Conservation (phyloP, 2,329 filamentous ascomycete genomes). For the Trichophyton schoenleinii region DNA sequence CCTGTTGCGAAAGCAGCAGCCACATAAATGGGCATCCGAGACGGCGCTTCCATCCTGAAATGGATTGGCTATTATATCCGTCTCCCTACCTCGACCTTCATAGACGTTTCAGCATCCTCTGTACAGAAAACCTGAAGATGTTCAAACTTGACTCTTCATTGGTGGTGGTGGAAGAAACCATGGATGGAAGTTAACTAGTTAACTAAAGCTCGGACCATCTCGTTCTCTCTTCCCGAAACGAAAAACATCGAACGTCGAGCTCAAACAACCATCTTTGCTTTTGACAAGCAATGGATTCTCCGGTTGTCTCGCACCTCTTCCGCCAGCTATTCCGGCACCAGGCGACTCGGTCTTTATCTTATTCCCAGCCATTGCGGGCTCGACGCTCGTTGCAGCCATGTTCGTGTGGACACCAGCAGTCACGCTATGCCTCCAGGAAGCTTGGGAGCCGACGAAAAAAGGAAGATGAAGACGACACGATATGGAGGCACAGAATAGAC, state of each 20-base stretch:
- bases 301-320: conserved; percentile 64
- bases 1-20: conserved; percentile 62
- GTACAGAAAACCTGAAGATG: neutral
- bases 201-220: conserved; percentile 17
- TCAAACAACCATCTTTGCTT: conserved; percentile 9
- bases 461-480: conserved; percentile 44
- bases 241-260: conserved; percentile 1
- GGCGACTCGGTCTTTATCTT: conserved; percentile 46
- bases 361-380: conserved; percentile 19
- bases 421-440: conserved; percentile 17
- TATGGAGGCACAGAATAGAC: conserved; percentile 76
- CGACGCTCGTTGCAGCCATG: conserved; percentile 12
- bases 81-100: neutral
- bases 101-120: neutral
- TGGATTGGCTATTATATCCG: neutral
- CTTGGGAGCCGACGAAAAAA: conserved; percentile 24
- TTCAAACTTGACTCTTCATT: neutral
- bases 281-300: conserved; percentile 58
- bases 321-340: conserved; percentile 71
- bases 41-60: conserved; percentile 18
- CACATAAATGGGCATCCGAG: conserved; percentile 38
- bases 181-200: neutral
- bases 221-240: conserved; percentile 6
- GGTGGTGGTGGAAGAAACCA: neutral
- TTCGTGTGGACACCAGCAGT: conserved; percentile 18